Percentiles rank a stretch among this genome's conserved stretches.
These are phyloP conservation scores for Arthrobotrys iridis DNA, from an alignment of 2,329 filamentous ascomycete genomes.

Conservation along the genomic window DNA sequence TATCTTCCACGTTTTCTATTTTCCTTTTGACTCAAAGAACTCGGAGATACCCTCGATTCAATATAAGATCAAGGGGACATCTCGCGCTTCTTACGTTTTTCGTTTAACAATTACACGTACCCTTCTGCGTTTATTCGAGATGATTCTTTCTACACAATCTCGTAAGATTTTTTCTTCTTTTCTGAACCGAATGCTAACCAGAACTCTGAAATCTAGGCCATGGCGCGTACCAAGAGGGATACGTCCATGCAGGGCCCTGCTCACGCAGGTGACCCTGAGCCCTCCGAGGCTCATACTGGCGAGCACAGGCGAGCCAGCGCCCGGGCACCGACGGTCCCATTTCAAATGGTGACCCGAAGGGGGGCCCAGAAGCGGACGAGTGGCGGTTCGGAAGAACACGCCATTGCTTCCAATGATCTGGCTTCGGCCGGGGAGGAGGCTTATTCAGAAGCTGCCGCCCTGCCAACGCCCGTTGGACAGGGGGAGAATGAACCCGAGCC, in stretches of 20 bases:
- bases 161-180: too few species aligned
- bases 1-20: background rate
- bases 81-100: background rate
- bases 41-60: background rate
- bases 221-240: slow-evolving; percentile 48
- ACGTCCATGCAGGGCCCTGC: slow-evolving; percentile 6
- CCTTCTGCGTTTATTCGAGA: background rate
- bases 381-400: slow-evolving; percentile 42
- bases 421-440: slow-evolving; percentile 20
- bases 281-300: slow-evolving; percentile 19
- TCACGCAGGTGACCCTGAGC: slow-evolving; percentile 22
- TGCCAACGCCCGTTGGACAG: background rate
- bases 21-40: background rate
- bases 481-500: slow-evolving; percentile 27
- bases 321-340: slow-evolving; percentile 48
- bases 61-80: background rate
- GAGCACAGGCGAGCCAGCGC: slow-evolving; percentile 38
- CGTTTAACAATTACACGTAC: background rate
- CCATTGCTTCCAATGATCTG: slow-evolving; percentile 18
- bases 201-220: slow-evolving; percentile 28
- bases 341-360: slow-evolving; percentile 51
- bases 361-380: slow-evolving; percentile 34
- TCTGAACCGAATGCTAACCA: slow-evolving; percentile 6
- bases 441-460: background rate
- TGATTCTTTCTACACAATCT: background rate